Conservation (phyloP, 306 rosid species). For the Carpinus fangiana region DNA sequence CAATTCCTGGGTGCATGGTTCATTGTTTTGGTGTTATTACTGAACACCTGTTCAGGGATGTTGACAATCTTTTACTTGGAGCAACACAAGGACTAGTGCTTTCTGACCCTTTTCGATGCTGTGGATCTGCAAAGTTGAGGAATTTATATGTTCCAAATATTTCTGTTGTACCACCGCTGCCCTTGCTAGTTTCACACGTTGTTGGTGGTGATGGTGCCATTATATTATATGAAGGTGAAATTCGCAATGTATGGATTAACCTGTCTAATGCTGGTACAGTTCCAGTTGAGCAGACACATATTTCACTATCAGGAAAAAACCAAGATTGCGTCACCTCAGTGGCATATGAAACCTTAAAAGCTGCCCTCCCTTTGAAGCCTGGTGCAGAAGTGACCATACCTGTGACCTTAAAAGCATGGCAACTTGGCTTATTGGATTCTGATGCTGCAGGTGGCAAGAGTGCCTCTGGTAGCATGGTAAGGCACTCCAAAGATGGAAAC, state of each 20-base stretch:
- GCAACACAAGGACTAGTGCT: constrained; percentile 95
- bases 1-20: constrained; percentile 88
- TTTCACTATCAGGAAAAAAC: constrained; percentile 87
- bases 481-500: constrained; percentile 76
- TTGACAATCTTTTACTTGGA: constrained; percentile 94
- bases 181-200: constrained; percentile 75
- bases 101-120: constrained; percentile 94
- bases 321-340: constrained; percentile 81
- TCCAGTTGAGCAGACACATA: constrained; percentile 87
- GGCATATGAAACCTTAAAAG: constrained; percentile 71
- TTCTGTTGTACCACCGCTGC: constrained; percentile 76
- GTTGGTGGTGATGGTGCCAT: constrained; percentile 96
- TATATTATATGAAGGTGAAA: constrained; percentile 93
- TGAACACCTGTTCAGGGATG: constrained; percentile 93
- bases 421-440: constrained; percentile 57
- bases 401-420: constrained; percentile 93
- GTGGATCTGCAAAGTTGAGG: constrained; percentile 88
- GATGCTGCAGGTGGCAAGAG: constrained; percentile 61
- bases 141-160: constrained; percentile 77
- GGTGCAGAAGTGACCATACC: constrained; percentile 94
- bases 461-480: constrained; percentile 52
- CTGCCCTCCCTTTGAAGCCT: constrained; percentile 85
- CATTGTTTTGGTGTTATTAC: constrained; percentile 98
- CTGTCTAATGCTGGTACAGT: constrained; percentile 97
- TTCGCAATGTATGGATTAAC: constrained; percentile 81